phyloP scores from a whole-genome alignment of 371 early-diverging fungal species.

The Encephalitozoon hellem region DNA sequence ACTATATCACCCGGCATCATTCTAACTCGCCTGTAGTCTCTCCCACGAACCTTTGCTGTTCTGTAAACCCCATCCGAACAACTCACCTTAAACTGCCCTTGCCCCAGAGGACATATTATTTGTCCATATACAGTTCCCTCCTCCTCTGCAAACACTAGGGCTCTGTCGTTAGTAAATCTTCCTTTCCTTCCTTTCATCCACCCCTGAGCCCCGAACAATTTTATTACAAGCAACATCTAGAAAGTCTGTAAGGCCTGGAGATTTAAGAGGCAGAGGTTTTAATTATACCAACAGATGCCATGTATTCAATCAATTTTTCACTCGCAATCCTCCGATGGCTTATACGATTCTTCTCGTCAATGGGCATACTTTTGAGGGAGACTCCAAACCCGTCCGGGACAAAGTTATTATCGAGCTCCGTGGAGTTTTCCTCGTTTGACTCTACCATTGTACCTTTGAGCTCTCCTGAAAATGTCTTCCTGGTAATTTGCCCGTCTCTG shows the following conservation, averaged over 20 bases:
- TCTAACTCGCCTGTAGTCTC: slow-evolving; percentile 84
- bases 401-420: slow-evolving; percentile 10
- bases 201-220: not conserved
- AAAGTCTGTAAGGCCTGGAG: not conserved
- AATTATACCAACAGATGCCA: not conserved
- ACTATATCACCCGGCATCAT: slow-evolving; percentile 88
- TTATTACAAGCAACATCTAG: not conserved
- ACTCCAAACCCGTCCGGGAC: not conserved
- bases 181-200: slow-evolving; percentile 29
- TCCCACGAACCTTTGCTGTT: slow-evolving; percentile 87
- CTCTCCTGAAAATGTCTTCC: not conserved
- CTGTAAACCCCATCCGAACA: slow-evolving; percentile 84
- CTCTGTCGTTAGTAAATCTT: slow-evolving; percentile 29
- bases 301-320: not conserved
- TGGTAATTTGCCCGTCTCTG: not conserved
- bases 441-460: not conserved
- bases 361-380: not conserved
- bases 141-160: slow-evolving; percentile 54
- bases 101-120: slow-evolving; percentile 84
- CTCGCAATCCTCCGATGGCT: slow-evolving; percentile 18
- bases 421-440: not conserved
- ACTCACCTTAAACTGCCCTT: slow-evolving; percentile 81
- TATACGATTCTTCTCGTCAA: slow-evolving; percentile 24
- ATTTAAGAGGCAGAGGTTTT: not conserved
- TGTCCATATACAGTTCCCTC: slow-evolving; percentile 68